These are phyloP conservation scores for Cyclotella cryptica DNA, from an alignment of 108 stramenopile genomes.

Conservation along the genomic window DNA sequence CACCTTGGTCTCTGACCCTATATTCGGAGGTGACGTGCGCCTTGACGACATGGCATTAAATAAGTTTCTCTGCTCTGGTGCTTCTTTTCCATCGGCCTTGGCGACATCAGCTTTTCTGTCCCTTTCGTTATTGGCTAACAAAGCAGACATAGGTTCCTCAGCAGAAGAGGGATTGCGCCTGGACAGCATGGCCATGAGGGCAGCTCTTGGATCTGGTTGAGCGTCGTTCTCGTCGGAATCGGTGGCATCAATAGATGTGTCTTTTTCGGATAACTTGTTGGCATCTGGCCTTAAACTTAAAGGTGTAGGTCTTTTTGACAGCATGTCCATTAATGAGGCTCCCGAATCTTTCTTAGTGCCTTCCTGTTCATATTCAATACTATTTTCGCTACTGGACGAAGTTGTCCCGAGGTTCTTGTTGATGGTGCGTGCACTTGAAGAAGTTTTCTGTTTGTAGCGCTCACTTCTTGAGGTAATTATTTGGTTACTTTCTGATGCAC, in stretches of 20 bases:
- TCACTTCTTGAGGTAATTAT: neutral
- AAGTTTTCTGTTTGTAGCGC: conserved; percentile 10
- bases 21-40: too few relatives aligned
- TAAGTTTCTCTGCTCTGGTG: neutral
- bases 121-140: too few relatives aligned
- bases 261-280: neutral
- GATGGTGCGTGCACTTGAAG: conserved; percentile 12
- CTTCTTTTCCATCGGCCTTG: neutral
- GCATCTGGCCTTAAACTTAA: too few relatives aligned
- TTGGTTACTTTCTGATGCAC: neutral
- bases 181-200: conserved; percentile 5
- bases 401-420: neutral
- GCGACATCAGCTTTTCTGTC: too few relatives aligned
- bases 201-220: neutral
- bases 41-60: neutral
- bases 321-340: neutral
- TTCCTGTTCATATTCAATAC: too few relatives aligned
- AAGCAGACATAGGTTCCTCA: too few relatives aligned
- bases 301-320: neutral
- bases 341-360: neutral
- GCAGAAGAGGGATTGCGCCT: neutral
- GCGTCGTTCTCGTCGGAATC: neutral
- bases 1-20: too few relatives aligned
- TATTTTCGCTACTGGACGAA: too few relatives aligned
- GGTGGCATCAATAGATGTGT: neutral